phyloP scores from a whole-genome alignment of 2,329 filamentous ascomycete genomes.

The Didymella lethalis region DNA sequence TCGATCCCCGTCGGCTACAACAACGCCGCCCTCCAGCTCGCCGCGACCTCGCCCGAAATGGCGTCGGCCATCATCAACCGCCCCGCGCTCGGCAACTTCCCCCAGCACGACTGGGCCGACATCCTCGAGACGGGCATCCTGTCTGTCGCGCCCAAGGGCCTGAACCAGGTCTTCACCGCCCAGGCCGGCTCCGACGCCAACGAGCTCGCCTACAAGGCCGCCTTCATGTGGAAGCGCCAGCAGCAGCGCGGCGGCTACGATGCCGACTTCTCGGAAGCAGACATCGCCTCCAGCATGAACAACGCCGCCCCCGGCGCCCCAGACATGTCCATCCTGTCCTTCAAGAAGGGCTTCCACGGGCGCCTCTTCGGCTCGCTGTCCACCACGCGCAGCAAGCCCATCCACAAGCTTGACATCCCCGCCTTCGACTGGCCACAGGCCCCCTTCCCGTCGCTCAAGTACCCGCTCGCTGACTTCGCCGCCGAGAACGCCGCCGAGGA shows the following conservation, averaged over 20 bases:
- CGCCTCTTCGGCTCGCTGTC: conserved; percentile 87
- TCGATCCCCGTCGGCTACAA: conserved; percentile 94
- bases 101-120: conserved; percentile 81
- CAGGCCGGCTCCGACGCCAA: conserved; percentile 92
- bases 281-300: conserved; percentile 77
- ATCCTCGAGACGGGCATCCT: conserved; percentile 83
- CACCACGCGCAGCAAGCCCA: conserved; percentile 89
- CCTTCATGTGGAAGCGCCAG: conserved; percentile 90
- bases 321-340: conserved; percentile 83
- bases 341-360: conserved; percentile 89
- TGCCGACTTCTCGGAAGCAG: conserved; percentile 80
- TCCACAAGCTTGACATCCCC: conserved; percentile 94
- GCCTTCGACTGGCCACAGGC: conserved; percentile 96
- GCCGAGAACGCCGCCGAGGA: conserved; percentile 85
- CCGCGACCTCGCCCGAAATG: conserved; percentile 80
- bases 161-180: conserved; percentile 89
- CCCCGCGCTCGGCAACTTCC: conserved; percentile 90
- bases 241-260: conserved; percentile 78
- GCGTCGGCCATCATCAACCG: conserved; percentile 82
- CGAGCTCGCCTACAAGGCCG: conserved; percentile 93
- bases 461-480: conserved; percentile 80
- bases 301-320: conserved; percentile 82
- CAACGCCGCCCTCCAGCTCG: conserved; percentile 76
- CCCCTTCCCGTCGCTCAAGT: conserved; percentile 84
- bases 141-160: conserved; percentile 80